phyloP scores from a whole-genome alignment of 805 yeast genomes.

The Naumovozyma baii region DNA sequence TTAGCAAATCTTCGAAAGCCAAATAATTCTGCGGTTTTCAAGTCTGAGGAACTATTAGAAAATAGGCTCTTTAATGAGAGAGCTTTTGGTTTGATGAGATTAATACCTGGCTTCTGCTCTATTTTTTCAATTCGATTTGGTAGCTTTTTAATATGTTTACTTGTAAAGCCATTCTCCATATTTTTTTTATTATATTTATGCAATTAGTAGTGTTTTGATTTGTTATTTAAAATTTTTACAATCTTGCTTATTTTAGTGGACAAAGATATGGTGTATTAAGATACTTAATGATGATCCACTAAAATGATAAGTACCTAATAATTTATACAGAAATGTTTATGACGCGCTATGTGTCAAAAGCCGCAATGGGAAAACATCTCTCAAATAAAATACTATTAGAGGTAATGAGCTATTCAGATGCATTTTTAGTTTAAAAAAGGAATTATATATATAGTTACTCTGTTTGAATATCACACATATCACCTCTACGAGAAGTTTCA shows the following conservation, averaged over 20 bases:
- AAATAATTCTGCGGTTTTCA: conserved; percentile 12
- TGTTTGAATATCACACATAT: conserved; percentile 33
- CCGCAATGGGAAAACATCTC: too few relatives aligned
- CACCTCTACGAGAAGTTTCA: conserved; percentile 53
- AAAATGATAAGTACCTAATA: too few relatives aligned
- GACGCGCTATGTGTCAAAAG: too few relatives aligned
- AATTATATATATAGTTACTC: neutral
- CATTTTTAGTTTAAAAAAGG: too few relatives aligned
- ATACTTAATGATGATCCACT: too few relatives aligned
- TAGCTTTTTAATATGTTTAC: neutral
- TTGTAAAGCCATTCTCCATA: neutral
- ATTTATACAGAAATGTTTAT: neutral
- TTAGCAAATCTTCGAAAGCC: conserved; percentile 25
- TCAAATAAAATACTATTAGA: too few relatives aligned
- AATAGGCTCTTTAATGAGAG: neutral
- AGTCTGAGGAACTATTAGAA: neutral
- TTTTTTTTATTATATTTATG: too few relatives aligned
- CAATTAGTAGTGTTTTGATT: too few relatives aligned
- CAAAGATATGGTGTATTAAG: too few relatives aligned
- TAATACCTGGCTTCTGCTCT: neutral
- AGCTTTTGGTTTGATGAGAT: neutral
- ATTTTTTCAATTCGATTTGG: neutral
- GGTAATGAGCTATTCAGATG: too few relatives aligned
- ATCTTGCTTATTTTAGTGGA: too few relatives aligned
- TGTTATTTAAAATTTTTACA: neutral